Evolutionary conservation across 352 stramenopile genomes (phyloP).

Genomic region (Blastocystis sp.): DNA sequence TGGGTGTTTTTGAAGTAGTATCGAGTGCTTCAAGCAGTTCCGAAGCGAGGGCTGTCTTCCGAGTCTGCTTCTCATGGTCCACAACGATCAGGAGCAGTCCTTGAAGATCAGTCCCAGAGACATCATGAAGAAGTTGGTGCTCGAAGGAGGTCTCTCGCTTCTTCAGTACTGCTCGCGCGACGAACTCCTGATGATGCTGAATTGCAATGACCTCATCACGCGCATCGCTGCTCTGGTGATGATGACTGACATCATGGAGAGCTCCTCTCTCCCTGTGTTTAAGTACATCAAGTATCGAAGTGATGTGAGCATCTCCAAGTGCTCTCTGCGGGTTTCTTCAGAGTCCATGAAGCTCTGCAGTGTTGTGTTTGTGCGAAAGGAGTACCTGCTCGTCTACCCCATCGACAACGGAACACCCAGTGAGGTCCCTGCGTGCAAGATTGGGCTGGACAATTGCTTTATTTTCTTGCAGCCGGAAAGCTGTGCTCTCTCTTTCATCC

Average conservation of each 20-base stretch:
- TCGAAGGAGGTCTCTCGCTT: not conserved
- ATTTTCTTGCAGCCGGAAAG: not conserved
- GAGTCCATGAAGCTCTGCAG: not conserved
- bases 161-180: constrained; percentile 14
- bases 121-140: constrained; percentile 17
- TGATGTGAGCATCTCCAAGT: not conserved
- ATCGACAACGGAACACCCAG: not conserved
- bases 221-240: not conserved
- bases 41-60: constrained; percentile 6
- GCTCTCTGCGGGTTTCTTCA: not conserved
- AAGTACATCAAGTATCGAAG: not conserved
- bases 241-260: not conserved
- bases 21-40: constrained; percentile 1
- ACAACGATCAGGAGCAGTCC: not conserved
- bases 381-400: not conserved
- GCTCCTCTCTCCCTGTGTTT: not conserved
- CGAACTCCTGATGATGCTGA: constrained; percentile 22
- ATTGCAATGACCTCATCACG: not conserved
- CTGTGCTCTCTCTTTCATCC: not conserved
- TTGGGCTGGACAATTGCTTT: constrained; percentile 25
- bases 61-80: not conserved
- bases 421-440: not conserved
- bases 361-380: not conserved
- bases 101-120: not conserved
- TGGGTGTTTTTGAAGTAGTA: not conserved